Percentiles rank a stretch among this genome's conserved stretches.
Conservation (phyloP, 352 stramenopile genomes). For the Pythium biforme region DNA sequence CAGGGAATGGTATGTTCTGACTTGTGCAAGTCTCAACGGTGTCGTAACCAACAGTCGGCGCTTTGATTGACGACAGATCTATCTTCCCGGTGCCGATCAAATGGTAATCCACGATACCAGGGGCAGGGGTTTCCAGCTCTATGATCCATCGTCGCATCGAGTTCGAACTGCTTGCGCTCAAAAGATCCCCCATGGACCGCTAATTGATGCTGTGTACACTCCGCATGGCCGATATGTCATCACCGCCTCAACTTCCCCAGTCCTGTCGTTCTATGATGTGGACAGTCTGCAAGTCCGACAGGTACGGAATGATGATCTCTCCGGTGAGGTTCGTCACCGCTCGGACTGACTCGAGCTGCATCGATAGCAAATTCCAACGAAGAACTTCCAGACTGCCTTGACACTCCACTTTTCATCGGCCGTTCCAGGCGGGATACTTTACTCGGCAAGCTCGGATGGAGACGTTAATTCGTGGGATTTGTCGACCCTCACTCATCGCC, state of each 20-base stretch:
- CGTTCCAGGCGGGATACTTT: conserved; percentile 24
- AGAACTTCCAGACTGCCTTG: conserved; percentile 38
- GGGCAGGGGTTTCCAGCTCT: conserved; percentile 38
- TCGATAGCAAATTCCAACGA: conserved; percentile 48
- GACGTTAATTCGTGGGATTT: conserved; percentile 51
- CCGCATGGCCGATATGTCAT: conserved; percentile 42
- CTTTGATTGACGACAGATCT: conserved; percentile 31
- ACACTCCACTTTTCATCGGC: conserved; percentile 12
- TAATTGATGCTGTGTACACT: conserved; percentile 50
- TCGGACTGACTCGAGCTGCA: not conserved
- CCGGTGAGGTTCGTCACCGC: not conserved
- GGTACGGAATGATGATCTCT: conserved; percentile 20
- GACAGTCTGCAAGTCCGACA: conserved; percentile 48
- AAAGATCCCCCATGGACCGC: conserved; percentile 9
- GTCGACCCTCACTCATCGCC: conserved; percentile 26
- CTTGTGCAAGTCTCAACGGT: not conserved
- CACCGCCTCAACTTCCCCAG: conserved; percentile 44
- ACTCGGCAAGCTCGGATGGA: conserved; percentile 38
- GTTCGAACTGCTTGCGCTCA: conserved; percentile 1
- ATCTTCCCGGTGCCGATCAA: conserved; percentile 26
- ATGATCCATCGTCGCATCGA: conserved; percentile 31
- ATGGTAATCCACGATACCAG: conserved; percentile 37
- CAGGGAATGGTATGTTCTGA: conserved; percentile 37
- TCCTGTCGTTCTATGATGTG: conserved; percentile 54
- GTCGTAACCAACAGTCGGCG: not conserved